Evolutionary conservation across 345 rosid species (phyloP), one percentile per base, ranked within the genome.

Genomic region (Erysimum cheiranthoides): DNA sequence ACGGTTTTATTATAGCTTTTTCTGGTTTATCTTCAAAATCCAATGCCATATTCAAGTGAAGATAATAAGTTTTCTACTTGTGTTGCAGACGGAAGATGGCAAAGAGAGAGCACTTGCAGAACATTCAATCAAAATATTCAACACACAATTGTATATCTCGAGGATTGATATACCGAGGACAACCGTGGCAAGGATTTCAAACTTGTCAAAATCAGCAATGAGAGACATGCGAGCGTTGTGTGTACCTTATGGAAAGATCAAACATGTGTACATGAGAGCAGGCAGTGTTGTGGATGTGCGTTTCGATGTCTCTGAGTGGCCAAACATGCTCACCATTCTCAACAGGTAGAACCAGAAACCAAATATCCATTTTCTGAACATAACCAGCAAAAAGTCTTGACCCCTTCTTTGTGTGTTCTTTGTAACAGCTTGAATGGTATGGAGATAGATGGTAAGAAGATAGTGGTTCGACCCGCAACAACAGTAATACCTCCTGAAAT

Each of bases 141-240:
- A 80, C 66, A 77, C 47, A 68, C 34, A 67, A 75, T 52, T 79
- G 18, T 36, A 38, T 10, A 68, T 84, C 71, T 75, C 76, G 21
- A 84, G 87, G 78, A 75, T 84, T 62, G 87, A 84, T 81, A 61
- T 73, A 76, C 87, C 87, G 43, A 79, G 79, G 70, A 84, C 87
- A 73, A 84, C 83, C 25, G 82, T 77, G 12, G 79, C 71, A 18
- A 81, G 85, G 65, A 57, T 84, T 56, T 53, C 74, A 35, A 84
- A 77, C 70, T 17, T 66, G 6, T 45, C 49, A 5, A 6, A 1
- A 27, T 34, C 28, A 52, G 18, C 43, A 32, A 4, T 31, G 35
- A 2, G 5, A 6, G 3, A 42, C 16, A 6, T 70, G 16, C 8
- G 16, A 3, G 13, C 43, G 17, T 39, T 38, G 34, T 84, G 80